Percentiles rank a stretch among this genome's conserved stretches.
Conservation (phyloP, 306 rosid genomes). For the Corylus heterophylla region DNA sequence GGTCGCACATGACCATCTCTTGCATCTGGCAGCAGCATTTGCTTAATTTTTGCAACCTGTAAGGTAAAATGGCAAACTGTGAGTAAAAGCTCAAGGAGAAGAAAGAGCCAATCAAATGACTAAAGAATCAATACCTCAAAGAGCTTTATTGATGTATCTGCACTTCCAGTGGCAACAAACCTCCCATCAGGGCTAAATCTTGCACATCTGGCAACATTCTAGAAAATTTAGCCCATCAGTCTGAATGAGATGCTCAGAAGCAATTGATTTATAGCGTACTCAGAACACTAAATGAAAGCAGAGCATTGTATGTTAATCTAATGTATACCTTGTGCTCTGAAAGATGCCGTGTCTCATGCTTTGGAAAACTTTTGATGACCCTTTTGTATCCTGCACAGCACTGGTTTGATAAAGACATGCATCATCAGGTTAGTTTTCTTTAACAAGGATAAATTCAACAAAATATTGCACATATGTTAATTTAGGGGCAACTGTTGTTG, state of each 20-base stretch:
- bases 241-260: slow-evolving; percentile 22
- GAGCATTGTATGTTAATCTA: slow-evolving; percentile 5
- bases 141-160: slow-evolving; percentile 87
- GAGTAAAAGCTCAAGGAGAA: slow-evolving; percentile 18
- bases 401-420: slow-evolving; percentile 39
- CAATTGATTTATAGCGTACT: not conserved
- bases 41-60: slow-evolving; percentile 90
- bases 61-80: slow-evolving; percentile 26
- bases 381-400: slow-evolving; percentile 61
- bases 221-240: slow-evolving; percentile 59
- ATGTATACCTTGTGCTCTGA: slow-evolving; percentile 85
- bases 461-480: slow-evolving; percentile 1
- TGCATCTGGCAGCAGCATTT: slow-evolving; percentile 75
- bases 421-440: slow-evolving; percentile 27
- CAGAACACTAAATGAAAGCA: slow-evolving; percentile 14
- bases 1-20: slow-evolving; percentile 84
- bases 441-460: slow-evolving; percentile 9
- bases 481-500: not conserved
- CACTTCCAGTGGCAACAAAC: slow-evolving; percentile 91
- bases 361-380: slow-evolving; percentile 70
- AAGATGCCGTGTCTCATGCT: slow-evolving; percentile 89
- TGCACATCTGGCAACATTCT: slow-evolving; percentile 97
- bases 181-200: slow-evolving; percentile 88
- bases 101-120: slow-evolving; percentile 6
- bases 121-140: slow-evolving; percentile 65